Percentiles rank a stretch among this genome's conserved stretches.
Conservation (phyloP, 495 filamentous ascomycete species). For the Thermothielavioides terrestris region DNA sequence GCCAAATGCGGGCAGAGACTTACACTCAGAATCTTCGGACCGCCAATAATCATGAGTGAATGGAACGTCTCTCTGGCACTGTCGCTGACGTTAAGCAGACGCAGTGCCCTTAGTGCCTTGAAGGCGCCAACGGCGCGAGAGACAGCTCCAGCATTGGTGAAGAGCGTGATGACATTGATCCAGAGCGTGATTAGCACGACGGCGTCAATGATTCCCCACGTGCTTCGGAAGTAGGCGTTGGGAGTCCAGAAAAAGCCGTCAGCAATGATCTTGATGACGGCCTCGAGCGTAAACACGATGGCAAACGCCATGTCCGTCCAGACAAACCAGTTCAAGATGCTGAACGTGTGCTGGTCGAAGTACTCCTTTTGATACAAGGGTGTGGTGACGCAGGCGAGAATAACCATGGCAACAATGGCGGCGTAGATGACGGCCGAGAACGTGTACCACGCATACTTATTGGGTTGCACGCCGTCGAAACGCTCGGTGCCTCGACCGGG, state of each 20-base stretch:
- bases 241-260: conserved; percentile 97
- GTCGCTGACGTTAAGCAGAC: conserved; percentile 90
- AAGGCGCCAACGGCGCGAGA: conserved; percentile 91
- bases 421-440: conserved; percentile 93
- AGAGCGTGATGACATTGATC: conserved; percentile 82
- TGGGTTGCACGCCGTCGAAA: conserved; percentile 77
- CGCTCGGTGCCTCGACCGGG: conserved; percentile 80
- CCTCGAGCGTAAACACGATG: conserved; percentile 76
- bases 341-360: conserved; percentile 47
- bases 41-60: conserved; percentile 85
- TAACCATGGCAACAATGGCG: conserved; percentile 91
- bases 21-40: conserved; percentile 73
- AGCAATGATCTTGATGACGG: conserved; percentile 85
- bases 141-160: conserved; percentile 68
- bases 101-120: conserved; percentile 90
- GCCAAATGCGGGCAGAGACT: no score
- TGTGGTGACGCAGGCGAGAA: conserved; percentile 90
- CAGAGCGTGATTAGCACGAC: conserved; percentile 89
- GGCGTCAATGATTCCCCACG: conserved; percentile 95
- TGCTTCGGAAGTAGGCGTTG: conserved; percentile 92
- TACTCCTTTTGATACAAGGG: conserved; percentile 87
- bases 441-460: conserved; percentile 78
- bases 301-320: conserved; percentile 90
- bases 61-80: conserved; percentile 95
- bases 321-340: conserved; percentile 74